Base-by-base conservation (phyloP, 345 rosid genomes). In the Linum trigynum region DNA sequence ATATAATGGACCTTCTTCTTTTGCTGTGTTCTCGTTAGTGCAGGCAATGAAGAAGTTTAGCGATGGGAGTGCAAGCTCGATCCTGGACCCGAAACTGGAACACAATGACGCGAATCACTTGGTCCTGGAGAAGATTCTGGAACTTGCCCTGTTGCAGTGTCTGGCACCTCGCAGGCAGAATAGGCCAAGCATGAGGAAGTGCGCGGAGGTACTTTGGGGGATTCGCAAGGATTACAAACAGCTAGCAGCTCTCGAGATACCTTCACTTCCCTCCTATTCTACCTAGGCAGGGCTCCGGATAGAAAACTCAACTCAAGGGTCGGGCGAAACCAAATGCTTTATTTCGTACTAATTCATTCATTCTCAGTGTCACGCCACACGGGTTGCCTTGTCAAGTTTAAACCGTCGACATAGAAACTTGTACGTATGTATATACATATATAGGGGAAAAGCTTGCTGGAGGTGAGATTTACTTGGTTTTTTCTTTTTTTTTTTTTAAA, bases 161-260 rank as follows among this genome's bases (percentile, higher is more conserved):
- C 53, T 87, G 76, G 97, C 95, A 67, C 89, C 92, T 3, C 76
- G 68, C 39, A 78, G 89, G 78, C 85, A 82, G 67, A 79, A 65
- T 11, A 78, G 99, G 73, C 95, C 99, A 12, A 78, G 78, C 75
- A 90, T 94, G 97, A 84, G 79, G 74, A 81, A 75, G 56, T 90
- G 97, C 53, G 94, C 83, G 11, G 97, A 92, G 87, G 71, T 88
- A 70, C 82, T 94, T 11, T 90, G 99, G 95, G 73, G 79, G 38
- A 81, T 90, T 42, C 99, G 97, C 9, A 94, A 90, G 78, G 92
- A 88, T 71, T 90, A 80, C 76, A 83, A 83, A 72, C 90, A 84
- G 32, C 39, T 58, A 55, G 71, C 67, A 35, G 75, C 72, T 73
- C 66, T 73, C 65, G 84, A 81, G 67, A 17, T 65, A 57, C 71